Evolutionary conservation across 192 early-diverging fungal species (phyloP).

Genomic region (Podochytrium sp.): DNA sequence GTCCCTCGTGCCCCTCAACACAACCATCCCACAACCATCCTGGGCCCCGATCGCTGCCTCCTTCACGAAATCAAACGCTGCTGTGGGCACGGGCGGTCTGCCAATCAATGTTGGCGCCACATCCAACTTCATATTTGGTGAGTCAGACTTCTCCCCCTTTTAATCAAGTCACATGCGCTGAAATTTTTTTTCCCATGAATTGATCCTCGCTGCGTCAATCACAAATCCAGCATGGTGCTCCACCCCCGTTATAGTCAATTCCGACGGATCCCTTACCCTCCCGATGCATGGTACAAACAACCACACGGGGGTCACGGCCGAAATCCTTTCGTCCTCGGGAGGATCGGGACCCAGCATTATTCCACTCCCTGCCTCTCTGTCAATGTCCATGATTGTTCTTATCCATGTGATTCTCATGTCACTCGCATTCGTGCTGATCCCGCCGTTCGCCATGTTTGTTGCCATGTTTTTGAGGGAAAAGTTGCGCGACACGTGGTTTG

Average conservation of each 20-base stretch:
- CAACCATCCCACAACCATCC: not conserved
- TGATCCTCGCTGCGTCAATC: not conserved
- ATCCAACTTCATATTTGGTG: constrained; percentile 12
- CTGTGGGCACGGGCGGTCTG: not conserved
- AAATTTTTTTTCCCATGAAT: not conserved
- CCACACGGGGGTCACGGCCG: not conserved
- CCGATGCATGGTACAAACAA: not conserved
- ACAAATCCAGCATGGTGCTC: not conserved
- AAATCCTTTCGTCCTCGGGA: not conserved
- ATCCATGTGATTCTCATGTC: constrained; percentile 5
- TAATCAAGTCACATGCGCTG: not conserved
- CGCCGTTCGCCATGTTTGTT: constrained; percentile 5
- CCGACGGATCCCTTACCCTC: not conserved
- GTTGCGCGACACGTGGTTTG: not conserved
- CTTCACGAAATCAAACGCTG: not conserved
- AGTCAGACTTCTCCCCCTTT: not conserved
- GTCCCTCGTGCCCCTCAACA: not conserved
- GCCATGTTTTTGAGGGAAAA: constrained; percentile 28
- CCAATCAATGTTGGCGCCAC: not conserved
- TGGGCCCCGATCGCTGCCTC: constrained; percentile 17
- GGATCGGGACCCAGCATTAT: not conserved
- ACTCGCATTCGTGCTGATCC: not conserved
- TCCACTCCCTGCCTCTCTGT: constrained; percentile 4
- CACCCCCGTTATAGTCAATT: not conserved
- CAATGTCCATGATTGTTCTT: not conserved